A percentile compares a stretch with the other conserved stretches of the same genome.
Conservation (phyloP, 352 stramenopile genomes). For the Elongisporangium prolatum region DNA sequence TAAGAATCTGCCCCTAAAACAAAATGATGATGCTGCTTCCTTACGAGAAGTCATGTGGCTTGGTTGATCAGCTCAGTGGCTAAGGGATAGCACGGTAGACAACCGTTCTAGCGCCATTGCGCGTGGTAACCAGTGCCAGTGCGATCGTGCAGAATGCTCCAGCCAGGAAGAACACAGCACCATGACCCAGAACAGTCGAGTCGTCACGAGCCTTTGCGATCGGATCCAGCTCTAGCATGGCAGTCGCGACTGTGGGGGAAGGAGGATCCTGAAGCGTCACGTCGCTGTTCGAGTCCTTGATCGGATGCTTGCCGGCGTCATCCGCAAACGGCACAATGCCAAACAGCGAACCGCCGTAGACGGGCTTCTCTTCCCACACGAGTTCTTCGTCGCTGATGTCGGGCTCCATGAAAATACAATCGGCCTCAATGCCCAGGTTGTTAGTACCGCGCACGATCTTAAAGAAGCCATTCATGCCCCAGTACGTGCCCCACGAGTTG, state of each 20-base stretch:
- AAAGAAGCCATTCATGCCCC: conserved; percentile 97
- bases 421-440: conserved; percentile 89
- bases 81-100: conserved; percentile 60
- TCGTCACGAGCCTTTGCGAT: background rate
- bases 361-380: conserved; percentile 70
- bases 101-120: conserved; percentile 39
- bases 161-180: conserved; percentile 51
- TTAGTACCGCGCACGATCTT: conserved; percentile 88
- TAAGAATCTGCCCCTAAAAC: no score
- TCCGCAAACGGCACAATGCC: conserved; percentile 73
- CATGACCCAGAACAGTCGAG: conserved; percentile 12
- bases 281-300: conserved; percentile 85
- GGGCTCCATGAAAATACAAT: conserved; percentile 87
- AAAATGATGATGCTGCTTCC: no score
- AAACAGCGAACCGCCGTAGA: conserved; percentile 76
- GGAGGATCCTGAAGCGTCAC: conserved; percentile 50
- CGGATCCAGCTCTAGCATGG: conserved; percentile 6
- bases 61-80: background rate
- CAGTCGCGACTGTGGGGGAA: conserved; percentile 1
- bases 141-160: conserved; percentile 50
- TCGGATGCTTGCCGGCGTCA: conserved; percentile 72
- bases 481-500: conserved; percentile 93
- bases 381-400: conserved; percentile 78
- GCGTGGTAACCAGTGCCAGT: conserved; percentile 36
- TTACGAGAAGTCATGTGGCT: background rate